Conservation (phyloP, 2,329 filamentous ascomycete genomes). For the Exophiala xenobiotica region DNA sequence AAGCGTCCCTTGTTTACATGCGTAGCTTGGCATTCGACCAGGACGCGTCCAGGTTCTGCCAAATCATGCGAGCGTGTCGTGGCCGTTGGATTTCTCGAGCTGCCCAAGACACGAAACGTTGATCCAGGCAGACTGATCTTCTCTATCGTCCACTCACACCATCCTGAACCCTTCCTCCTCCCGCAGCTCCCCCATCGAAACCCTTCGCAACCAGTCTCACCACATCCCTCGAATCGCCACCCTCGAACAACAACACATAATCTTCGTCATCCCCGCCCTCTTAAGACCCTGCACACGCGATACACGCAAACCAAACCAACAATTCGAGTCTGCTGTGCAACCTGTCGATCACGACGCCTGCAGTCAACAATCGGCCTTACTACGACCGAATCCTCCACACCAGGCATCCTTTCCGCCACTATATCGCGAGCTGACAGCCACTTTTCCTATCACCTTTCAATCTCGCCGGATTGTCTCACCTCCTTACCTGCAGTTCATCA, state of each 20-base stretch:
- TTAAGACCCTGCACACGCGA: slow-evolving; percentile 1
- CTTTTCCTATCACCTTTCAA: background rate
- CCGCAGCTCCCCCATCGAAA: slow-evolving; percentile 3
- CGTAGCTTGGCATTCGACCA: background rate
- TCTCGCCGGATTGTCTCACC: background rate
- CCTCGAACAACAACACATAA: slow-evolving; percentile 3
- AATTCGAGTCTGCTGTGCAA: slow-evolving; percentile 1
- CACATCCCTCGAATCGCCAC: slow-evolving; percentile 13
- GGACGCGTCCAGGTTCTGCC: background rate
- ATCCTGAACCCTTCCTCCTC: slow-evolving; percentile 4
- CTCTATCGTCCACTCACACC: slow-evolving; percentile 8
- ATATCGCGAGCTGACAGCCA: background rate
- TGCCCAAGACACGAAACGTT: slow-evolving; percentile 7
- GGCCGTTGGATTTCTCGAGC: slow-evolving; percentile 7
- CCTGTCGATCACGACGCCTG: background rate
- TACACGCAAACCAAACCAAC: slow-evolving; percentile 1
- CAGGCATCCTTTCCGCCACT: background rate
- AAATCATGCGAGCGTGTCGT: slow-evolving; percentile 9
- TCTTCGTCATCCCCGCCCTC: slow-evolving; percentile 6
- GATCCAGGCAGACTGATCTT: slow-evolving; percentile 11
- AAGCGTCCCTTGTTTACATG: slow-evolving; percentile 1
- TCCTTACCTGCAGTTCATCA: background rate
- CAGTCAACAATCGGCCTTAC: background rate
- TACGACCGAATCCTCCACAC: background rate
- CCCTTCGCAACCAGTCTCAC: slow-evolving; percentile 3